Evolutionary conservation across 2,329 filamentous ascomycete species (phyloP).

Genomic region (Herpotrichia juniperi): DNA sequence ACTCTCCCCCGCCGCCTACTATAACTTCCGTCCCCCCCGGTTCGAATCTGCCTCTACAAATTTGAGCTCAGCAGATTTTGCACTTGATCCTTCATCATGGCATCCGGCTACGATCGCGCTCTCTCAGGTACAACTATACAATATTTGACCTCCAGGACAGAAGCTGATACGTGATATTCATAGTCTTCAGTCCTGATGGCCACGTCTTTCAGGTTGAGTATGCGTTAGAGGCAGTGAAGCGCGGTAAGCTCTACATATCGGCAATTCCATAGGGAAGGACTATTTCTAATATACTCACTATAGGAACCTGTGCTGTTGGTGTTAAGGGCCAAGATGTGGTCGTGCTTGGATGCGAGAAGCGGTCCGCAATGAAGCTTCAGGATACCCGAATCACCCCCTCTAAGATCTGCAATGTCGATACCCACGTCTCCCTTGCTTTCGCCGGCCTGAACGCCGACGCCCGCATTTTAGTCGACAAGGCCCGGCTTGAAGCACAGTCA

Average conservation of each 20-base stretch:
- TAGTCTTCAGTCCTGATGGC: constrained; percentile 98
- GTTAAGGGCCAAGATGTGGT: constrained; percentile 96
- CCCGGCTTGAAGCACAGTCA: constrained; percentile 93
- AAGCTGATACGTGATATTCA: constrained; percentile 51
- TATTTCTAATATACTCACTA: constrained; percentile 19
- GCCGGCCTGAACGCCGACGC: constrained; percentile 97
- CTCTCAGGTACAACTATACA: constrained; percentile 78
- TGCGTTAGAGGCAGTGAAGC: constrained; percentile 96
- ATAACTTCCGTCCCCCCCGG: constrained; percentile 9
- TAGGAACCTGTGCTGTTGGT: constrained; percentile 95
- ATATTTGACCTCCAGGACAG: constrained; percentile 31
- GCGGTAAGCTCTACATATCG: constrained; percentile 65
- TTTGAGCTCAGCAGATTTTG: constrained; percentile 1
- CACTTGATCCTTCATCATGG: constrained; percentile 61
- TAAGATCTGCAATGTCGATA: constrained; percentile 96
- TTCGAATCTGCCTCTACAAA: neutral
- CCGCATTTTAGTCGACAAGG: constrained; percentile 97
- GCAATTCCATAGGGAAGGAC: neutral
- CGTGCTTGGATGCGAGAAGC: constrained; percentile 96
- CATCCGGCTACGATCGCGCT: constrained; percentile 98
- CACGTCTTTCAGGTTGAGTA: constrained; percentile 99
- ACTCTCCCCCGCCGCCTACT: constrained; percentile 9
- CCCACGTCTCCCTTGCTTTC: constrained; percentile 95
- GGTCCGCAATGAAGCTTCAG: constrained; percentile 98
- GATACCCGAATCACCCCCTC: constrained; percentile 98